Base-by-base conservation (phyloP, 371 early-diverging fungal genomes). In the Actinomortierella wolfii region DNA sequence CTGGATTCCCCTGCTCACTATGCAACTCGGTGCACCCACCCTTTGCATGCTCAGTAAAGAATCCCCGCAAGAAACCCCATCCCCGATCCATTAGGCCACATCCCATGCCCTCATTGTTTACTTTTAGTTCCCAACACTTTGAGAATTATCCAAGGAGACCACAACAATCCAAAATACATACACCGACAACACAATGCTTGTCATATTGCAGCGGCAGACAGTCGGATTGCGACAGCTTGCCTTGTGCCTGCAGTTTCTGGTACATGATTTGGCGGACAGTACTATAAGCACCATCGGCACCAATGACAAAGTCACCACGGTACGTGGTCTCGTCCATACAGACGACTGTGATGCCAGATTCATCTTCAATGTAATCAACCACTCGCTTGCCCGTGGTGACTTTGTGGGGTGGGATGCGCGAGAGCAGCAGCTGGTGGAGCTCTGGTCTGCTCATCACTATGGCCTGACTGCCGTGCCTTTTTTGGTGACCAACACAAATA, bases 151-250 rank as follows among this genome's bases (percentile, higher is more conserved):
- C 44, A 44, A 20, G 20, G 15, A 44, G 44, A n/a, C 44, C 18
- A 21, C 14, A 39, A 3, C 14, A 20, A 23, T 23, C 21, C 14
- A 43, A 6, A 5, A 51, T 28, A 17, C 8, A 20, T 65, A 40
- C 57, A 71, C 71, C 71, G 5, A 71, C 71, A 23, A 71, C 71
- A 18, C 66, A 65, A n/a, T 71, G 71, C 52, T 71, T 71, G 56
- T 71, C 71, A 52, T 58, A 64, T 41, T 65, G 58, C 47, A 65
- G 28, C 6, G 61, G 71, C 40, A 43, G 49, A 52, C 54, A 65
- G 52, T 71, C 71, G 7, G 62, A 50, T 45, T 71, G 65, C 1
- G 71, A 65, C 11, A 71, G 34, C 15, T 53, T 17, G 13, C 66
- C 66, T 17, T 45, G 55, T 5, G 57, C 59, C 8, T 56, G 57